A percentile compares a stretch with the other conserved stretches of the same genome.
These are phyloP conservation scores for Endocarpon pusillum DNA, from an alignment of 495 filamentous ascomycete species.

Conservation along the genomic window DNA sequence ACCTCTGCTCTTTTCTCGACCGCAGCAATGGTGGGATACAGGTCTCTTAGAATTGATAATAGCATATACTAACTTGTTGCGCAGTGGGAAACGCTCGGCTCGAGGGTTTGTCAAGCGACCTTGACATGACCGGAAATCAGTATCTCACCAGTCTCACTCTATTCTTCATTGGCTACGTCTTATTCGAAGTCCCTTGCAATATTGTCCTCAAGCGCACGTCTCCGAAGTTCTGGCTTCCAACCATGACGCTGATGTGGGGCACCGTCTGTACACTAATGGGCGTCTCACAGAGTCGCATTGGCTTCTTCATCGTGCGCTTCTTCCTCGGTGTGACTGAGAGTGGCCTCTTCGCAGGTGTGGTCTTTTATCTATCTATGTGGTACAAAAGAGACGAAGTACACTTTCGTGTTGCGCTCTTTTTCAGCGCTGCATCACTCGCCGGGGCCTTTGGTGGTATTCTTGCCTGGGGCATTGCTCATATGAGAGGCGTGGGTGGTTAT, in stretches of 20 bases:
- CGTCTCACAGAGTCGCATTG: constrained; percentile 26
- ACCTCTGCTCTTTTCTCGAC: constrained; percentile 58
- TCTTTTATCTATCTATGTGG: constrained; percentile 77
- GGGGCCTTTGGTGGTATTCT: constrained; percentile 69
- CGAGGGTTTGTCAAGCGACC: constrained; percentile 45
- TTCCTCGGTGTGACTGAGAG: constrained; percentile 27
- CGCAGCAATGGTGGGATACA: constrained; percentile 44
- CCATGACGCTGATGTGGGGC: constrained; percentile 38
- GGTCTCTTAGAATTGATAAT: neutral
- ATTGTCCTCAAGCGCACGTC: constrained; percentile 56
- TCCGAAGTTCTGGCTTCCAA: constrained; percentile 43
- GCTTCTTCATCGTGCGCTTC: constrained; percentile 9
- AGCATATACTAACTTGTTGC: neutral
- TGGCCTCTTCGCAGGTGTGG: constrained; percentile 56
- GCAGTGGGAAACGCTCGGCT: constrained; percentile 37
- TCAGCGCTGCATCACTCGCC: constrained; percentile 53
- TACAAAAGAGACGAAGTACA: constrained; percentile 58
- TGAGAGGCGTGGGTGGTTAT: constrained; percentile 45
- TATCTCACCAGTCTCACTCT: constrained; percentile 56
- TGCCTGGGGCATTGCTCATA: constrained; percentile 43
- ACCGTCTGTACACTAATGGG: constrained; percentile 47
- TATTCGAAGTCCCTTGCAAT: constrained; percentile 57
- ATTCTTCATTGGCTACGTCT: constrained; percentile 62
- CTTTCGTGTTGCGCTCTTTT: constrained; percentile 60
- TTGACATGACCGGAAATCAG: constrained; percentile 54